Evolutionary conservation across 352 stramenopile genomes (phyloP), one percentile per base, ranked within the genome.

Genomic region (Peronospora farinosa): DNA sequence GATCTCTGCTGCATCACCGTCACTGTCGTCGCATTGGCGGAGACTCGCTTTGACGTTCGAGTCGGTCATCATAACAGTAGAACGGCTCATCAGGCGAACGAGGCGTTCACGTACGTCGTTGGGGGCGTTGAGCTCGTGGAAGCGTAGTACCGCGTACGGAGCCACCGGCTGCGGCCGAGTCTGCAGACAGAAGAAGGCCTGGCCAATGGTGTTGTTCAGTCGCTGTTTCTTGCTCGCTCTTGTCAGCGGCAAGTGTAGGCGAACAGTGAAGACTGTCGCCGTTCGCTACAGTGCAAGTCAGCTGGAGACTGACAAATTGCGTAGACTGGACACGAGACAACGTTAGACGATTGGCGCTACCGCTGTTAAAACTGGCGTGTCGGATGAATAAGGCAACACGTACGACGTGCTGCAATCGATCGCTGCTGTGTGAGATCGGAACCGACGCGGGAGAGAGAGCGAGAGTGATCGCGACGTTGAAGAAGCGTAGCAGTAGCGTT

Each of bases 131-230:
- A 42, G 59, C 19, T 35, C 27, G 54, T 54, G 47, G 39, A 55
- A 63, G 42, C 53, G 63, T 8, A 60, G 54, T n/a, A 60, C 47
- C 31, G 54, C 49, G 58, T 54, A 65, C 27, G 53, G 69, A 37
- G 48, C 54, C 55, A 55, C 63, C 32, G 61, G 65, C 57, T 63
- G 65, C 51, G 51, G 51, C 48, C 55, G 59, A 46, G 59, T 67
- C 59, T 81, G 70, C 40, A 81, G 65, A 46, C 70, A 81, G 47
- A 77, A 67, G 55, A 74, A 74, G 37, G 65, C 67, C 58, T 81
- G 70, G 28, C 70, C 70, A 61, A 81, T 81, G 53, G 51, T 81
- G 67, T 52, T 67, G 51, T 40, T 60, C 33, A 51, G 51, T 53
- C 40, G 39, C 49, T 54, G 53, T 52, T 31, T 48, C 23, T 56